Evolutionary conservation across 106 monocot genomes (phyloP).

Genomic region (Chionographis japonica): DNA sequence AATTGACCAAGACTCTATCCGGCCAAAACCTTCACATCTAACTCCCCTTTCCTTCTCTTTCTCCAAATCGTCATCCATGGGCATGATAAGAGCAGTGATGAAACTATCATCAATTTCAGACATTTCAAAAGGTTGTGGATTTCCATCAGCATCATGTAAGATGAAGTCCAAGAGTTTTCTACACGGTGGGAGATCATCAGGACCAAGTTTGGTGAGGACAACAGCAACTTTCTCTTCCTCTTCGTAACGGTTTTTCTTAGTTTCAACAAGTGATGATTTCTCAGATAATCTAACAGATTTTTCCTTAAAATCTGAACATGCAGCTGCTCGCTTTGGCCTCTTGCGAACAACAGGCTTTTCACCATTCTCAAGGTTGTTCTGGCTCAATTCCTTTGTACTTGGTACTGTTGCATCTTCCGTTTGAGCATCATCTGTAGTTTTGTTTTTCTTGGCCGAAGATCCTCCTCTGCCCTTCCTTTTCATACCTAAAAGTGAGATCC

Average conservation of each 20-base stretch:
- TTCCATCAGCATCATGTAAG: conserved; percentile 84
- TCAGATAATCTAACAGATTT: conserved; percentile 55
- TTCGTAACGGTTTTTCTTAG: conserved; percentile 36
- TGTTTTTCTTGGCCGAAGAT: conserved; percentile 16
- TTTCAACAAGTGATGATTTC: conserved; percentile 31
- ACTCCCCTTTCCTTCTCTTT: conserved; percentile 76
- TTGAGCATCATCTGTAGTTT: conserved; percentile 15
- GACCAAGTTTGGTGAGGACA: conserved; percentile 53
- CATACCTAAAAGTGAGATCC: conserved; percentile 24
- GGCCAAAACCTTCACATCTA: conserved; percentile 85
- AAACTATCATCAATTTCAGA: conserved; percentile 81
- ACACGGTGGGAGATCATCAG: conserved; percentile 63
- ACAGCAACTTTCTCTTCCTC: conserved; percentile 78
- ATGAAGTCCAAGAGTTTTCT: conserved; percentile 83
- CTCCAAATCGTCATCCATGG: conserved; percentile 77
- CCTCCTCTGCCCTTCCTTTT: conserved; percentile 20
- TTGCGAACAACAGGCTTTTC: conserved; percentile 32
- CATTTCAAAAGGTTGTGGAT: conserved; percentile 87
- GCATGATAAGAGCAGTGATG: conserved; percentile 82
- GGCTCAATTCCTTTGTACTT: background rate
- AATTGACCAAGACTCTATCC: conserved; percentile 90
- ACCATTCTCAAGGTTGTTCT: conserved; percentile 8
- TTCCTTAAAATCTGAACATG: conserved; percentile 79
- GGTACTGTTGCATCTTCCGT: background rate
- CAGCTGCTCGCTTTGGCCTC: conserved; percentile 68